Evolutionary conservation across 352 stramenopile genomes (phyloP).

Genomic region (Chrysophaeum taylorii): DNA sequence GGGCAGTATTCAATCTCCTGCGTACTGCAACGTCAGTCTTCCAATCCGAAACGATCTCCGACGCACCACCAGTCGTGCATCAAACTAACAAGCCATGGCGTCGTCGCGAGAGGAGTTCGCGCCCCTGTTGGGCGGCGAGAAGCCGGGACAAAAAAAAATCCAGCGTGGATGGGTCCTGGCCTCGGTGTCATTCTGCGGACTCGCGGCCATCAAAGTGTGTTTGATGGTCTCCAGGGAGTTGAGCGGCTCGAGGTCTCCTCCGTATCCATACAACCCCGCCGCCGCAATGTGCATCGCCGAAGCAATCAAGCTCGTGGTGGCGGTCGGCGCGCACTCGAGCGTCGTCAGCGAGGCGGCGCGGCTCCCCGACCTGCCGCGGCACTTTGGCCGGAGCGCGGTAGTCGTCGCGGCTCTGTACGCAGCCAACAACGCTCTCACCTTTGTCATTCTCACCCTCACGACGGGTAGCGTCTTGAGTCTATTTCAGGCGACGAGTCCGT

Average conservation of each 20-base stretch:
- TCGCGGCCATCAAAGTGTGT: neutral
- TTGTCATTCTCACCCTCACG: neutral
- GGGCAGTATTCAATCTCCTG: too few species aligned
- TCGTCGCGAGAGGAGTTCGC: too few species aligned
- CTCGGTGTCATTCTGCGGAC: neutral
- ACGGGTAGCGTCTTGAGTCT: neutral
- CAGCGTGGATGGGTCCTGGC: too few species aligned
- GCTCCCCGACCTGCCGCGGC: neutral
- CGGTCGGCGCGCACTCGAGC: neutral
- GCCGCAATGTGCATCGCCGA: neutral
- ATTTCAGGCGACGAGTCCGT: neutral
- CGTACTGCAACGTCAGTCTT: too few species aligned
- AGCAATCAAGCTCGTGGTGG: neutral
- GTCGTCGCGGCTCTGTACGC: neutral
- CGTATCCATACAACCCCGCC: neutral
- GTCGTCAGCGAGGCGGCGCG: neutral
- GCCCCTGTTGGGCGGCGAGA: too few species aligned
- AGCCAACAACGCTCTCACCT: neutral
- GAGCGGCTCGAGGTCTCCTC: neutral
- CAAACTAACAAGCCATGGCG: too few species aligned
- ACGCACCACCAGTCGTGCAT: too few species aligned
- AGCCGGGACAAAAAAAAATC: too few species aligned
- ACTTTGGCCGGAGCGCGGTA: neutral
- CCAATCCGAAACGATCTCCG: too few species aligned
- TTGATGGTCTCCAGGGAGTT: neutral